Base-by-base conservation (phyloP, 1,284 basidiomycete species). In the Cutaneotrichosporon sp. region DNA sequence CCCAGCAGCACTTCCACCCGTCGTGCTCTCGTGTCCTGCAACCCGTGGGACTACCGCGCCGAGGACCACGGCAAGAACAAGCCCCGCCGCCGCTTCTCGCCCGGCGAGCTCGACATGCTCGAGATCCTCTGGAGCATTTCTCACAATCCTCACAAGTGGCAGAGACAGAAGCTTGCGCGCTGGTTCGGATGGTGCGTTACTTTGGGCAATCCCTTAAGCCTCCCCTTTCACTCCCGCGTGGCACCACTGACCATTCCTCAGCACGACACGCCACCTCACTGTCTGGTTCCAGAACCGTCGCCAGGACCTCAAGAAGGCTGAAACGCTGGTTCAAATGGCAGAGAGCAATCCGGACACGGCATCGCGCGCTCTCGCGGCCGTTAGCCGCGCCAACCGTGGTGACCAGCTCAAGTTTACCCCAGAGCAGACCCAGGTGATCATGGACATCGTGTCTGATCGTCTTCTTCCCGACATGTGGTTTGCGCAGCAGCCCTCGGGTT, bases 231-330 rank as follows among this genome's bases (percentile, higher is more conserved):
- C 14, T 9, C 38, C 38, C 14, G 5, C 26, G 22, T 41, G 12
- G 26, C 27, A 25, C 37, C 20, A 26, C 52, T 49, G 39, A 53
- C 29, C 17, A n/a, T 31, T 19, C 19, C 16, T 3, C 47, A 58
- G 57, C 45, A 60, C 58, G 10, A 60, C 58, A 20, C 54, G 58
- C 17, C 58, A 60, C 41, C 50, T 60, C 11, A 60, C 58, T 6
- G 58, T 60, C 29, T 60, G 58, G 58, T 60, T 60, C 58, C 58
- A 60, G 52, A 60, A 60, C 48, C 58, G 58, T 24, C 58, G 58
- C 34, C 58, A 60, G 41, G 58, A 60, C 46, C 52, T 60, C 26
- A 60, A 60, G 35, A 60, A 60, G 58, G 51, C 53, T 2, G 57
- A 59, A 45, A 59, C 51, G 10, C 41, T 55, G 7, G 50, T 52